Evolutionary conservation across 768 basidiomycete genomes (phyloP), one percentile per base, ranked within the genome.

Genomic region (Trametes cingulata): DNA sequence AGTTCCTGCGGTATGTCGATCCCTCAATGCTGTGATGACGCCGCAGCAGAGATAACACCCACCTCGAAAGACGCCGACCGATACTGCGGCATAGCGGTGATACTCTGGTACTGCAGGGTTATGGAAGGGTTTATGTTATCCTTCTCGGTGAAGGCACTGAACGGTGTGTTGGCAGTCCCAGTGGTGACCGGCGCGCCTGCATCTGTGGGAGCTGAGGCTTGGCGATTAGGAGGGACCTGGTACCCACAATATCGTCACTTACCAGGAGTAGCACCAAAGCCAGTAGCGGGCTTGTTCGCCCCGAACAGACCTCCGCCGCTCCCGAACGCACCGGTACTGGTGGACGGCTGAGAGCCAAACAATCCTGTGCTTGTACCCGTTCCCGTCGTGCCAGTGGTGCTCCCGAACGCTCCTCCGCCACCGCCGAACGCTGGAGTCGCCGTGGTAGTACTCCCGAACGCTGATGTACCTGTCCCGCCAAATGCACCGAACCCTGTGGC

Each of bases 61-160:
- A 77, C 62, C 69, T 78, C 69, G 62, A 91, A 82, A 20, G 92
- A 95, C 61, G 82, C 86, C 41, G 88, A 87, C 59, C 81, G 74
- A 69, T 94, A 96, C 17, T 81, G 80, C 15, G 89, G 89, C 81
- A 89, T 91, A 63, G 87, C 87, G 17, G 87, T 82, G 54, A 93
- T 93, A 37, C 86, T 82, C 73, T 95, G 93, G 72, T 89, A 96
- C 61, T 90, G 87, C 41, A 88, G 77, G 5, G 77, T 83, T 13
- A 74, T 58, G 50, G 52, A 76, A 17, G 76, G 64, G 58, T 75
- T 80, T 9, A 74, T 69, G 15, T 75, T 66, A 64, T 95, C 93
- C 66, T 91, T 91, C 69, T 95, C 93, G 36, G 53, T 70, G 61
- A 78, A 84, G 6, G 77, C 74, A 43, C 72, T 71, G 68, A 87